These are phyloP conservation scores for Phytophthora vignae DNA, from an alignment of 352 stramenopile genomes.

Conservation along the genomic window DNA sequence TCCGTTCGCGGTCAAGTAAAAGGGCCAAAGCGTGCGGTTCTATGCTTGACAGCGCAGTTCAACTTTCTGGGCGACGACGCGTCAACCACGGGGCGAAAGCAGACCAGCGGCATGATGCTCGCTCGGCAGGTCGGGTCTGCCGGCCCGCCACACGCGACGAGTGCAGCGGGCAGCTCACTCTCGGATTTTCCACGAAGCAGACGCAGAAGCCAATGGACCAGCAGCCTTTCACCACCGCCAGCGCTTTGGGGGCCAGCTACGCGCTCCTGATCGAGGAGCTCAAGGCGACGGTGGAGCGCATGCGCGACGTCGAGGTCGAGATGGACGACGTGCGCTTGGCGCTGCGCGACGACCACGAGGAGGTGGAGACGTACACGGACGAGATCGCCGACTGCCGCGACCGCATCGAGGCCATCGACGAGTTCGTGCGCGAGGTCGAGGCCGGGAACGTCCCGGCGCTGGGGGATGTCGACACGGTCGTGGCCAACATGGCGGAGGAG, in stretches of 20 bases:
- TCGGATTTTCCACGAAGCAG: constrained; percentile 12
- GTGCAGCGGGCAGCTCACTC: not conserved
- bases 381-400: constrained; percentile 54
- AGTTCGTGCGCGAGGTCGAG: constrained; percentile 48
- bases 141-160: constrained; percentile 1
- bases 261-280: constrained; percentile 43
- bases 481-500: constrained; percentile 45
- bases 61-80: constrained; percentile 22
- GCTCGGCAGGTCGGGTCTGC: no score
- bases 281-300: constrained; percentile 25
- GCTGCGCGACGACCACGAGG: constrained; percentile 41
- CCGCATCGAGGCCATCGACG: constrained; percentile 51
- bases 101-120: constrained; percentile 11
- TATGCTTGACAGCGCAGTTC: constrained; percentile 8
- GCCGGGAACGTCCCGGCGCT: constrained; percentile 39
- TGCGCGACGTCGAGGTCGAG: constrained; percentile 35
- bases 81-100: constrained; percentile 15
- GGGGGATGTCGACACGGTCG: constrained; percentile 25
- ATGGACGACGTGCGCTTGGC: constrained; percentile 35
- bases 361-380: constrained; percentile 48
- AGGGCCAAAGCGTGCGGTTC: constrained; percentile 1
- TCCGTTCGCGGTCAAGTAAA: constrained; percentile 19
- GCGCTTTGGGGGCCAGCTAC: constrained; percentile 28
- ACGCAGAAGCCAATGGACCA: constrained; percentile 22
- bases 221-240: not conserved